phyloP scores from a whole-genome alignment of 441 rosid species.

The Omphalea diandra region DNA sequence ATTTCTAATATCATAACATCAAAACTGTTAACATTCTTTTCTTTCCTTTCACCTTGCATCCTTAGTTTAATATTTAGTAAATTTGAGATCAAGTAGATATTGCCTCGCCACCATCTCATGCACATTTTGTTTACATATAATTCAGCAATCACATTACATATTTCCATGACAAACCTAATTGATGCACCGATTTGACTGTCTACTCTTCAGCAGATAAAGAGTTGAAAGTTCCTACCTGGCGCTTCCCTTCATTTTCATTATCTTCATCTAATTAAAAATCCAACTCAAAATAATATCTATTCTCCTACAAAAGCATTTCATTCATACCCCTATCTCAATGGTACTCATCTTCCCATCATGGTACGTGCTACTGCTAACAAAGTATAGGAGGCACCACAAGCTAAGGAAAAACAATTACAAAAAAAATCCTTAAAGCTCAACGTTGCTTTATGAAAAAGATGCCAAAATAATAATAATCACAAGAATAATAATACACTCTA shows the following conservation, averaged over 20 bases:
- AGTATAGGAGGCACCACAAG: background rate
- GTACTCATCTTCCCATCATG: background rate
- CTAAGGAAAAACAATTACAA: background rate
- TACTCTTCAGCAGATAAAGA: background rate
- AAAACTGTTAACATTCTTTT: background rate
- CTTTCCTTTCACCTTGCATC: background rate
- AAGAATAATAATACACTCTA: background rate
- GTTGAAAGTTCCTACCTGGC: background rate
- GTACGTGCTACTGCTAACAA: background rate
- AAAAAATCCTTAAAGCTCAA: background rate
- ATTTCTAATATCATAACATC: background rate
- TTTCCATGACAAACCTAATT: background rate
- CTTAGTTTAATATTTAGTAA: constrained; percentile 1
- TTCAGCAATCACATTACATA: background rate
- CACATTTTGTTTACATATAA: background rate
- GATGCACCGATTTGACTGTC: background rate
- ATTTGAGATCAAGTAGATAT: constrained; percentile 16
- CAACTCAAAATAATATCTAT: background rate
- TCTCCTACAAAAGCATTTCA: background rate
- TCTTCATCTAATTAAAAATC: background rate
- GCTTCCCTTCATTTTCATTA: background rate
- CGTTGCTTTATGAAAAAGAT: background rate
- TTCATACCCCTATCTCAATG: background rate
- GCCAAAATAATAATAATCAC: no score
- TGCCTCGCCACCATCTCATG: background rate